Conservation (phyloP, 108 stramenopile genomes). For the Cyclotella cryptica region DNA sequence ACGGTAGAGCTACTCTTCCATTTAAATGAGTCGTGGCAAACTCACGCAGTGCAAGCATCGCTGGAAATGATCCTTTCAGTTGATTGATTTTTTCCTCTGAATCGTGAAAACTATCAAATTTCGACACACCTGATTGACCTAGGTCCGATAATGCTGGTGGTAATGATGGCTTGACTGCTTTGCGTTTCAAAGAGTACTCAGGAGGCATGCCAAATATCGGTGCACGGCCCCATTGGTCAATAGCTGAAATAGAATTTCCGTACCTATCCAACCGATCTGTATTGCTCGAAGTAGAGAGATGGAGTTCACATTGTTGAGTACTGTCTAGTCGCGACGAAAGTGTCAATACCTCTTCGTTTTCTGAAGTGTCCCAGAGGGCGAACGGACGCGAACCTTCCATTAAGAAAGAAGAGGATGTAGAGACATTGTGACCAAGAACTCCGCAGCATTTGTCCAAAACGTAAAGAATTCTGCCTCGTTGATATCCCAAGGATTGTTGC, state of each 20-base stretch:
- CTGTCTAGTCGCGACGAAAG: constrained; percentile 6
- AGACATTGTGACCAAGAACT: constrained; percentile 12
- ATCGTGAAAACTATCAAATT: constrained; percentile 30
- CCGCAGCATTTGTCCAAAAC: constrained; percentile 35
- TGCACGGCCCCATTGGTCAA: constrained; percentile 31
- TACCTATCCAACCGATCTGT: constrained; percentile 31
- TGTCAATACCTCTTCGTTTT: constrained; percentile 22
- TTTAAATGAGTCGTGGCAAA: constrained; percentile 24
- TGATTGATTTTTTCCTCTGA: constrained; percentile 17
- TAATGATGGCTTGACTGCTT: not conserved
- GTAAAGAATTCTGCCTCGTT: constrained; percentile 37
- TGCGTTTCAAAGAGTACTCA: not conserved
- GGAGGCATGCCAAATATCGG: constrained; percentile 44
- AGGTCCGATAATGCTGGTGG: not conserved
- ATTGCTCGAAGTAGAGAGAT: not conserved
- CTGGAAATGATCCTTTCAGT: constrained; percentile 38
- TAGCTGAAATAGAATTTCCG: constrained; percentile 28
- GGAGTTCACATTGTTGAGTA: not conserved
- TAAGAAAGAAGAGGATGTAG: constrained; percentile 13
- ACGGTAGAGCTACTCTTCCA: constrained; percentile 30
- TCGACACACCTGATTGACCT: constrained; percentile 1
- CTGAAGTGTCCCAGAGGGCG: constrained; percentile 38
- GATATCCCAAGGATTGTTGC: constrained; percentile 27
- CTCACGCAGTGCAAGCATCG: constrained; percentile 37
- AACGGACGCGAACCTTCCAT: constrained; percentile 31